Percentiles rank a stretch among this genome's conserved stretches.
Conservation (phyloP, 2,329 filamentous ascomycete species). For the Didymella segeticola region DNA sequence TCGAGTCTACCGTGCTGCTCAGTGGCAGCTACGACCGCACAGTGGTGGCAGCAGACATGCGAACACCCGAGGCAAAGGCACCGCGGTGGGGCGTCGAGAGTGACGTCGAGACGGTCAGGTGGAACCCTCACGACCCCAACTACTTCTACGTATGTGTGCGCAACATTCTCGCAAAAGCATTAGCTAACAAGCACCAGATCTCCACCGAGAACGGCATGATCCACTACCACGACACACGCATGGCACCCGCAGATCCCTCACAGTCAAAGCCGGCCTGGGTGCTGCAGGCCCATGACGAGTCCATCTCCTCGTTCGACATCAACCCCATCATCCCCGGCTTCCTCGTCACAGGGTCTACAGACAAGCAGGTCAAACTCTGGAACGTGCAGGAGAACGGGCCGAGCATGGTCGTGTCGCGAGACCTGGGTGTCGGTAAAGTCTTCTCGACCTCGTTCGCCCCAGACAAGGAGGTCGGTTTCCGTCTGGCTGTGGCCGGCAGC, state of each 20-base stretch:
- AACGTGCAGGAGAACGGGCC: constrained; percentile 83
- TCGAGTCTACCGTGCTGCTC: constrained; percentile 84
- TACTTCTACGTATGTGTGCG: constrained; percentile 80
- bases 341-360: constrained; percentile 90
- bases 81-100: constrained; percentile 93
- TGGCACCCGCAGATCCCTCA: constrained; percentile 73
- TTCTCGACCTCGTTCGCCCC: constrained; percentile 92
- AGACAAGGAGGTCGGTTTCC: constrained; percentile 88
- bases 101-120: constrained; percentile 90
- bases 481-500: constrained; percentile 91
- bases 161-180: neutral
- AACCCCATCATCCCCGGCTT: constrained; percentile 90
- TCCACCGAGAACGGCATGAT: constrained; percentile 91
- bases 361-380: constrained; percentile 97
- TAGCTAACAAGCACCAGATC: constrained; percentile 43
- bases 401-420: constrained; percentile 87
- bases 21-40: constrained; percentile 96
- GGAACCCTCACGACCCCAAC: constrained; percentile 92
- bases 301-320: constrained; percentile 89
- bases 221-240: constrained; percentile 88
- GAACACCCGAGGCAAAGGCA: constrained; percentile 81
- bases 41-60: constrained; percentile 94
- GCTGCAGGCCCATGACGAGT: constrained; percentile 92
- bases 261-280: constrained; percentile 89
- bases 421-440: constrained; percentile 92